Evolutionary conservation across 1,139 yeast species (phyloP).

Genomic region (Casaregolazyma lundiana): DNA sequence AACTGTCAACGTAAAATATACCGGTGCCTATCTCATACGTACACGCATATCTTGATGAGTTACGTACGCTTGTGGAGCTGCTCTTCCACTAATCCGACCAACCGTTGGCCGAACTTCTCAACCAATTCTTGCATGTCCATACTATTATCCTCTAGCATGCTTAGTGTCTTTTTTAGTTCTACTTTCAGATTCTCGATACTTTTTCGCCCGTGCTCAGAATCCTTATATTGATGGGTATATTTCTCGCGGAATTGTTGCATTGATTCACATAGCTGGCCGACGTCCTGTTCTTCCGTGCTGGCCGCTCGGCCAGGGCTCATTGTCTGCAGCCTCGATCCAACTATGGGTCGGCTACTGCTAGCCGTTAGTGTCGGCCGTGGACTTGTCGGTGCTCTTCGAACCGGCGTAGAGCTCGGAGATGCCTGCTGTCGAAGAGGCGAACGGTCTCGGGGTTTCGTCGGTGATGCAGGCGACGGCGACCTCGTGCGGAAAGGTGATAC

Average conservation of each 20-base stretch:
- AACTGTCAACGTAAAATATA: too few species aligned
- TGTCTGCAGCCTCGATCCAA: neutral
- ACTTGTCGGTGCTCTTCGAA: neutral
- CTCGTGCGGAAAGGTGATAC: neutral
- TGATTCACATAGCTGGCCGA: slow-evolving; percentile 17
- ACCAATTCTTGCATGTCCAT: slow-evolving; percentile 16
- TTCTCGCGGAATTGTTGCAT: slow-evolving; percentile 20
- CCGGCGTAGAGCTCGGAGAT: neutral
- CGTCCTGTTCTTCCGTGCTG: slow-evolving; percentile 5
- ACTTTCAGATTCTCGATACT: slow-evolving; percentile 18
- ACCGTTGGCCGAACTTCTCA: slow-evolving; percentile 24
- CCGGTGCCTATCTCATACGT: too few species aligned
- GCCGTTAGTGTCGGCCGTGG: neutral
- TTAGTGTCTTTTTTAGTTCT: slow-evolving; percentile 22
- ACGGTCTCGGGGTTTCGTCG: slow-evolving; percentile 4
- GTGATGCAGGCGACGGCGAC: neutral
- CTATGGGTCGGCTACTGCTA: neutral
- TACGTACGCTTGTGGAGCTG: too few species aligned
- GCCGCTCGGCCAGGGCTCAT: slow-evolving; percentile 2
- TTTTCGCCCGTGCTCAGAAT: neutral
- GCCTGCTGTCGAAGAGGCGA: neutral
- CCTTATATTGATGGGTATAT: slow-evolving; percentile 10
- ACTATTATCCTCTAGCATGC: slow-evolving; percentile 16
- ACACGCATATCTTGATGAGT: too few species aligned
- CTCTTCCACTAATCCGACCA: slow-evolving; percentile 17